A percentile compares a stretch with the other conserved stretches of the same genome.
Conservation (phyloP, 371 early-diverging fungal species). For the Globomyces sp. region DNA sequence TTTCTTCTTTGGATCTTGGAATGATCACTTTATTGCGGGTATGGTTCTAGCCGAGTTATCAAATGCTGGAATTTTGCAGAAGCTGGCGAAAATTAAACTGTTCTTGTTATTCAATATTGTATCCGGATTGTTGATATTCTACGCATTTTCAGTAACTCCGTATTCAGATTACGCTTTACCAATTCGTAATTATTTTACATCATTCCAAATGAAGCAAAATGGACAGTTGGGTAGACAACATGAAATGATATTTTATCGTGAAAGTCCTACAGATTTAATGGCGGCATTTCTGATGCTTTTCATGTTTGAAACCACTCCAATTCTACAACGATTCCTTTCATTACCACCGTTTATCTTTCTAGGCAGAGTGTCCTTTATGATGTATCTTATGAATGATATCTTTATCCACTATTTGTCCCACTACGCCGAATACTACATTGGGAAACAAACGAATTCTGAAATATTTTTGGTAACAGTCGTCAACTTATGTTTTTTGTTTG, state of each 20-base stretch:
- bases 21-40: not conserved
- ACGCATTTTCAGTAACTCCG: no score
- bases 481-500: no score
- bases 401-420: no score
- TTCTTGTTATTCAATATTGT: no score
- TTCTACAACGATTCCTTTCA: not conserved
- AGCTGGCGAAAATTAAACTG: not conserved
- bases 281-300: not conserved
- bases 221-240: not conserved
- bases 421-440: no score
- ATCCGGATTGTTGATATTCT: no score
- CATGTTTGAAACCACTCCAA: slow-evolving; percentile 3
- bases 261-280: not conserved
- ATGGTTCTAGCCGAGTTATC: not conserved
- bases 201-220: no score
- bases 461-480: no score
- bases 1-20: not conserved
- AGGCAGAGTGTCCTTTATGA: not conserved
- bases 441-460: no score
- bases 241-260: not conserved
- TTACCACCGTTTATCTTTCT: not conserved
- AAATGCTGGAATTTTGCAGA: not conserved
- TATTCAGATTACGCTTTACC: no score
- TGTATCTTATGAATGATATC: not conserved
- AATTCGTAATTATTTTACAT: no score